A percentile compares a stretch with the other conserved stretches of the same genome.
Evolutionary conservation across 148 eudicot genomes (phyloP).

Genomic region (Euryodendron excelsum): DNA sequence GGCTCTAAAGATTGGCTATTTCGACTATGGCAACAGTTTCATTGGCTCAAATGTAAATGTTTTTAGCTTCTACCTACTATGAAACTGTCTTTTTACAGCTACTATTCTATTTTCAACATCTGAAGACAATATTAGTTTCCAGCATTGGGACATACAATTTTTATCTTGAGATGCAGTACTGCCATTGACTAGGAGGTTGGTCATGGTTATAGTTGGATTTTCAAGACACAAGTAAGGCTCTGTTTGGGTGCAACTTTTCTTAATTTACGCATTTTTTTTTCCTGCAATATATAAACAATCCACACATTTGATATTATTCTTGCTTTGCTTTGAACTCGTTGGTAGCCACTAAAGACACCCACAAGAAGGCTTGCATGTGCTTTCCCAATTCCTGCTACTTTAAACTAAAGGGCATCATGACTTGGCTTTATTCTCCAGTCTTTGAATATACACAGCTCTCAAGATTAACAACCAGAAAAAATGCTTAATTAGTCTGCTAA

Average conservation of each 20-base stretch:
- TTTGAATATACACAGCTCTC: constrained; percentile 2
- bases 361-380: constrained; percentile 28
- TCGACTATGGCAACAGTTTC: not conserved
- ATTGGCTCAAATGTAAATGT: not conserved
- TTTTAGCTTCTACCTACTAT: not conserved
- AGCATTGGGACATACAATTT: not conserved
- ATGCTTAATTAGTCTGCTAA: not conserved
- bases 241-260: no score
- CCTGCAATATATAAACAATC: not conserved
- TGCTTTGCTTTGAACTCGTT: constrained; percentile 11
- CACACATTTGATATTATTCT: not conserved
- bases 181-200: no score
- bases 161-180: not conserved
- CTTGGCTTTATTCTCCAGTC: constrained; percentile 18
- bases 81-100: not conserved
- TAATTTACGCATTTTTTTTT: not conserved
- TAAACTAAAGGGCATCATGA: constrained; percentile 11
- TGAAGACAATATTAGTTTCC: not conserved
- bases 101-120: not conserved
- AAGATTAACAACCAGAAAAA: not conserved
- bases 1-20: not conserved
- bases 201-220: no score
- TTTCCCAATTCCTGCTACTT: constrained; percentile 18
- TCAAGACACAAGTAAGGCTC: no score
- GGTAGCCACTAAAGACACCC: constrained; percentile 26